phyloP scores from a whole-genome alignment of 108 stramenopile species.

The Cylindrotheca fusiformis region DNA sequence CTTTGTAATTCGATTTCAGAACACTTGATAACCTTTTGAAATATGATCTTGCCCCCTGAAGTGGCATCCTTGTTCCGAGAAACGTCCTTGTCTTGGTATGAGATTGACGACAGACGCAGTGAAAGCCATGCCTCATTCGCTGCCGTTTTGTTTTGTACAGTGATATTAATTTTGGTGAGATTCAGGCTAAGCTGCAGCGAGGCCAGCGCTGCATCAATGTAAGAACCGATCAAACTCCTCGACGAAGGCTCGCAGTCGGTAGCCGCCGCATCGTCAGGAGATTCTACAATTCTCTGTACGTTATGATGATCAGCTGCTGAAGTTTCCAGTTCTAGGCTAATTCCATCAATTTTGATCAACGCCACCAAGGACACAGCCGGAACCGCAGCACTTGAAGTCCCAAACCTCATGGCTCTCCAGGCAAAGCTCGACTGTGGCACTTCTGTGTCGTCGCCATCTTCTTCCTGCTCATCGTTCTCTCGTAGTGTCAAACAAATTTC shows the following conservation, averaged over 20 bases:
- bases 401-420: slow-evolving; percentile 46
- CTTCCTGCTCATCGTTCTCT: slow-evolving; percentile 14
- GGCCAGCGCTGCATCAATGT: slow-evolving; percentile 50
- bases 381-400: slow-evolving; percentile 14
- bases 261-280: not conserved
- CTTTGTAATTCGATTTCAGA: slow-evolving; percentile 23
- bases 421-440: slow-evolving; percentile 26
- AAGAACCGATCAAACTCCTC: slow-evolving; percentile 38
- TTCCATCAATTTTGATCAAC: slow-evolving; percentile 39
- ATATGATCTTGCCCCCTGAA: slow-evolving; percentile 1
- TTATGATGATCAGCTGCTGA: not conserved
- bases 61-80: not conserved
- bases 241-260: slow-evolving; percentile 14
- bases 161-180: slow-evolving; percentile 32
- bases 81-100: slow-evolving; percentile 54
- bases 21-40: slow-evolving; percentile 34
- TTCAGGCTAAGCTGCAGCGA: slow-evolving; percentile 46
- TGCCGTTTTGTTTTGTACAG: slow-evolving; percentile 4
- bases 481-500: slow-evolving; percentile 32
- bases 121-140: slow-evolving; percentile 30
- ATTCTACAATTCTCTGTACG: not conserved
- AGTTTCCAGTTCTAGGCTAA: slow-evolving; percentile 36
- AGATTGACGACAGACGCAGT: slow-evolving; percentile 37
- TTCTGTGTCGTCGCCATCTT: not conserved
- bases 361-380: slow-evolving; percentile 44